Evolutionary conservation across 2,329 filamentous ascomycete genomes (phyloP), one percentile per base, ranked within the genome.

Genomic region (Thelonectria discophora): DNA sequence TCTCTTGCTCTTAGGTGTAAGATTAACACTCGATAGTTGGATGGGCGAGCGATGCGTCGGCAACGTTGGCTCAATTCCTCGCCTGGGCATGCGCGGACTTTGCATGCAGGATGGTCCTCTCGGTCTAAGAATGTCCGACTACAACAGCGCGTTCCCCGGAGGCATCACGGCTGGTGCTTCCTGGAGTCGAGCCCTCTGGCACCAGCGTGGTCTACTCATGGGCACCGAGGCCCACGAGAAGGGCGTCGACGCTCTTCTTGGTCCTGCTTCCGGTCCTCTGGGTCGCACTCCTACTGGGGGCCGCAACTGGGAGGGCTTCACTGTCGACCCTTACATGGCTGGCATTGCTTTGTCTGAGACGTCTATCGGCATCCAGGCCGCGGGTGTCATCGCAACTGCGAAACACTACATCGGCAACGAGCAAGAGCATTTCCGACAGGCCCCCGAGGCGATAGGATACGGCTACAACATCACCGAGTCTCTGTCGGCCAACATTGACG

Each of bases 41-140:
- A 70, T 73, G 76, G 80, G 85, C 51, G 91, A 91, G 63, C 82
- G 85, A 65, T 95, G 92, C 69, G 92, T 97, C 12, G 93, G 93
- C 63, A 90, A 95, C 69, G 81, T 81, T 15, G 91, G 91, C 42
- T 81, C 89, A 7, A 83, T 93, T 43, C 90, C 90, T 15, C 84
- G 90, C 39, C 79, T 93, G 5, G 89, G 88, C 11, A 84, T 93
- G 69, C 87, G 85, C 68, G 83, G 88, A 24, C 80, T 97, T n/a
- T 97, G 94, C 75, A 80, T 95, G 81, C 93, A 97, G 72, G 94
- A 97, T 74, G 89, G 90, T 3, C 93, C 93, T 6, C 81, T 95
- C 1, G 94, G 93, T 63, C 81, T 97, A 58, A 90, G 93, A 54
- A 85, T 89, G 60, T 81, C 86, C 66, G 93, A 97, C 76, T 94